These are phyloP conservation scores for Byssothecium circinans DNA, from an alignment of 2,329 filamentous ascomycete species.

Conservation along the genomic window DNA sequence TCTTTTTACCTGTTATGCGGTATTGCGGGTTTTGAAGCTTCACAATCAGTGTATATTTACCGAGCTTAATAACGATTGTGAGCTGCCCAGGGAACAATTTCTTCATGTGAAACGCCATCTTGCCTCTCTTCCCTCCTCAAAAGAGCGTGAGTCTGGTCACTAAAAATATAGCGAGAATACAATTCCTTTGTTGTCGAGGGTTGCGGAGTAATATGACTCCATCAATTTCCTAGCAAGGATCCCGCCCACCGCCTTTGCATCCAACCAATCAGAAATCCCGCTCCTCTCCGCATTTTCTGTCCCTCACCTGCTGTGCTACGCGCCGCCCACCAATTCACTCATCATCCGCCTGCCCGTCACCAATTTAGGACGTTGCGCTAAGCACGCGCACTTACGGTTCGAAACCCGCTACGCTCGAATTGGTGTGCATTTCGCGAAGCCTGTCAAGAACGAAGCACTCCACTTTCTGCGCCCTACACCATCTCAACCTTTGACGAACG, in stretches of 20 bases:
- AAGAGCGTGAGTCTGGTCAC: not conserved
- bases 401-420: too few relatives aligned
- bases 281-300: slow-evolving; percentile 13
- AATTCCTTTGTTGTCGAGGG: slow-evolving; percentile 1
- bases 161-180: not conserved
- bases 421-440: too few relatives aligned
- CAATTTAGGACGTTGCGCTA: not conserved
- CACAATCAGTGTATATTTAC: slow-evolving; percentile 53
- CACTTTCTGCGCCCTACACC: slow-evolving; percentile 8
- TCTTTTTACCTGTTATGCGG: not conserved
- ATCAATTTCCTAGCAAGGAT: not conserved
- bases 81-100: slow-evolving; percentile 57
- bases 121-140: slow-evolving; percentile 2
- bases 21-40: slow-evolving; percentile 11
- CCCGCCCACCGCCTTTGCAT: slow-evolving; percentile 4
- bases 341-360: not conserved
- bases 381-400: too few relatives aligned
- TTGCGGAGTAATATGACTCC: slow-evolving; percentile 6
- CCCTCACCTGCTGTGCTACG: not conserved
- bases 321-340: not conserved
- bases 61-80: slow-evolving; percentile 84
- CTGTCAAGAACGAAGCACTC: too few relatives aligned
- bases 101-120: slow-evolving; percentile 47
- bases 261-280: slow-evolving; percentile 14
- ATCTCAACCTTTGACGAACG: not conserved